A percentile compares a stretch with the other conserved stretches of the same genome.
Conservation (phyloP, 768 basidiomycete genomes). For the Leccinellum albellum region DNA sequence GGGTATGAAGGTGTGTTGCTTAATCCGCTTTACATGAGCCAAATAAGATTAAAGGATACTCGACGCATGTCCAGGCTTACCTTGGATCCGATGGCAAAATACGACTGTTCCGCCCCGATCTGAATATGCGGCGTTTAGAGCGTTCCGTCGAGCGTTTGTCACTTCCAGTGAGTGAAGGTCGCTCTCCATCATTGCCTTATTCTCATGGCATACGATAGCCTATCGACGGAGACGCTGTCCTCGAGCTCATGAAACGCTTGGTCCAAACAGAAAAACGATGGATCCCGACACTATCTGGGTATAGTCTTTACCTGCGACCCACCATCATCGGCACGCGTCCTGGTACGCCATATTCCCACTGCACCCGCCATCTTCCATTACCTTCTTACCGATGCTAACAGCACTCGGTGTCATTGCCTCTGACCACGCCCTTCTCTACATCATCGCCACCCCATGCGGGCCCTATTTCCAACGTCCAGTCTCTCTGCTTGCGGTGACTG, state of each 20-base stretch:
- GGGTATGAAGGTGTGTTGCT: constrained; percentile 55
- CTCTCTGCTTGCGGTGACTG: constrained; percentile 58
- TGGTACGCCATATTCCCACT: constrained; percentile 20
- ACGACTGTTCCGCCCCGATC: constrained; percentile 76
- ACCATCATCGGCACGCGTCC: constrained; percentile 55
- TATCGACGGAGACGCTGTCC: constrained; percentile 45
- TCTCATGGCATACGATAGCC: constrained; percentile 19
- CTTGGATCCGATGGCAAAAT: constrained; percentile 66
- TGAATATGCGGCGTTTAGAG: constrained; percentile 81
- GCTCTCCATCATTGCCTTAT: too few relatives aligned
- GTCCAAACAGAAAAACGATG: constrained; percentile 72
- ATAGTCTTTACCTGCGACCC: constrained; percentile 85
- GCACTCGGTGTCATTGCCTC: constrained; percentile 71
- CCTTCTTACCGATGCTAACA: constrained; percentile 7
- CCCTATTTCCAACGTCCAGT: constrained; percentile 54
- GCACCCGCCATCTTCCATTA: not conserved
- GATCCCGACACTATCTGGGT: constrained; percentile 72
- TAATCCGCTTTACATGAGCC: not conserved
- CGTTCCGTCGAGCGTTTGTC: constrained; percentile 68
- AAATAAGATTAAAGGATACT: not conserved
- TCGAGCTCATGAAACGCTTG: constrained; percentile 60
- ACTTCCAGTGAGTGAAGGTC: constrained; percentile 50
- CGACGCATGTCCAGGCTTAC: constrained; percentile 49
- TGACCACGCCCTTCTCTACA: constrained; percentile 78
- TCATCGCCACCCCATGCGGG: constrained; percentile 64